These are phyloP conservation scores for Viola odorata DNA, from an alignment of 345 rosid species.

Conservation along the genomic window DNA sequence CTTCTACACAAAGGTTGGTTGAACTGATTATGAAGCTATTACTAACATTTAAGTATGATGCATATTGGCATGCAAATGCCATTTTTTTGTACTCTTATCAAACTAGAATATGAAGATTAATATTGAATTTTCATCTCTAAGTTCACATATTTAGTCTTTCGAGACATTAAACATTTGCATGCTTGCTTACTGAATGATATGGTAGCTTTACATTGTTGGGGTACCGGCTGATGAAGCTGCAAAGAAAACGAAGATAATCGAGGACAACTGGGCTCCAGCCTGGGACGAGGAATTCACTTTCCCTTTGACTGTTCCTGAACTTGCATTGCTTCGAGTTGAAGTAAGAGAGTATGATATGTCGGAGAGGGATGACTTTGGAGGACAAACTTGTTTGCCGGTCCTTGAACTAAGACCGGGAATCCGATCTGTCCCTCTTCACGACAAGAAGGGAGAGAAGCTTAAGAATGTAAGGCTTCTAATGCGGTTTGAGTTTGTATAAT, in stretches of 20 bases:
- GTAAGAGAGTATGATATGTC: conserved; percentile 27
- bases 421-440: conserved; percentile 26
- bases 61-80: not conserved
- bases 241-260: conserved; percentile 22
- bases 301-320: conserved; percentile 24
- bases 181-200: not conserved
- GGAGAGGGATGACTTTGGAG: conserved; percentile 28
- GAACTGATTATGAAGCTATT: not conserved
- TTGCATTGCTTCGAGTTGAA: conserved; percentile 26
- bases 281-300: conserved; percentile 27
- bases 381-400: conserved; percentile 26
- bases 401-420: conserved; percentile 26
- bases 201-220: conserved; percentile 29
- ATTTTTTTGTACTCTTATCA: not conserved
- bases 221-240: conserved; percentile 18
- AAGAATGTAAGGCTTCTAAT: conserved; percentile 23
- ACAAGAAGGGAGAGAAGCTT: conserved; percentile 25
- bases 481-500: conserved; percentile 19
- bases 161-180: not conserved
- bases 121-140: not conserved
- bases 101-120: not conserved
- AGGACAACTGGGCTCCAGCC: conserved; percentile 26
- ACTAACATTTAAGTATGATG: not conserved
- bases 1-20: conserved; percentile 55
- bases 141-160: not conserved